phyloP scores from a whole-genome alignment of 2,329 filamentous ascomycete species.

The Ophiostoma novo-ulmi region DNA sequence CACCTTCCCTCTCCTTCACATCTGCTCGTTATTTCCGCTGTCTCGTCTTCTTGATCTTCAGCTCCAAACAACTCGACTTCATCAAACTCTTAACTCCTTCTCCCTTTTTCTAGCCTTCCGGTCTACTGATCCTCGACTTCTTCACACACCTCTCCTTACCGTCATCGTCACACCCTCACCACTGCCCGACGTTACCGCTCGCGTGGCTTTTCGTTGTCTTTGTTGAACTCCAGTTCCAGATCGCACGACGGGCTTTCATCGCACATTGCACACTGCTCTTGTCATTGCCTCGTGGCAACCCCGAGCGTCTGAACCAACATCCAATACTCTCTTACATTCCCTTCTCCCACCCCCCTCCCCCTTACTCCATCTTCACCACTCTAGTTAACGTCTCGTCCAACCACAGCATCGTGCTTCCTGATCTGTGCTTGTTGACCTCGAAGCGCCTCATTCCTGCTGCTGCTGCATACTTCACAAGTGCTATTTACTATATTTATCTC shows the following conservation, averaged over 20 bases:
- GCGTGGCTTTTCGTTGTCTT: not conserved
- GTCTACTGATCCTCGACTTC: not conserved
- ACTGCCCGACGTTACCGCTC: not conserved
- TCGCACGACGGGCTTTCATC: not conserved
- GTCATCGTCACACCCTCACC: not conserved
- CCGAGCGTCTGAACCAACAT: not conserved
- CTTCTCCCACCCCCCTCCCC: not conserved
- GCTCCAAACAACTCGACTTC: not conserved
- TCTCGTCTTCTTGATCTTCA: constrained; percentile 7
- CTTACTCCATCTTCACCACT: not conserved
- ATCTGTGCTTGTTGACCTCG: not conserved
- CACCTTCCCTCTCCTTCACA: not conserved
- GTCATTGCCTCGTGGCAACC: constrained; percentile 12
- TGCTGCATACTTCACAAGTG: not conserved
- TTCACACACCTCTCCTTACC: not conserved
- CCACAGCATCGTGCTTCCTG: not conserved
- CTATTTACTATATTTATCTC: not conserved
- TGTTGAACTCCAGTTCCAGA: not conserved
- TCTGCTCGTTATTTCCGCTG: not conserved
- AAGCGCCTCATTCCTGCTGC: constrained; percentile 1
- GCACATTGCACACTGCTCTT: not conserved
- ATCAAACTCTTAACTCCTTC: not conserved
- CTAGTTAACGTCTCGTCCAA: not conserved
- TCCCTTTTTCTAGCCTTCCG: not conserved
- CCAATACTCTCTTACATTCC: not conserved